Conservation (phyloP, 225 moss, liverwort and hornwort species). For the Pseudisothecium myosuroides region DNA sequence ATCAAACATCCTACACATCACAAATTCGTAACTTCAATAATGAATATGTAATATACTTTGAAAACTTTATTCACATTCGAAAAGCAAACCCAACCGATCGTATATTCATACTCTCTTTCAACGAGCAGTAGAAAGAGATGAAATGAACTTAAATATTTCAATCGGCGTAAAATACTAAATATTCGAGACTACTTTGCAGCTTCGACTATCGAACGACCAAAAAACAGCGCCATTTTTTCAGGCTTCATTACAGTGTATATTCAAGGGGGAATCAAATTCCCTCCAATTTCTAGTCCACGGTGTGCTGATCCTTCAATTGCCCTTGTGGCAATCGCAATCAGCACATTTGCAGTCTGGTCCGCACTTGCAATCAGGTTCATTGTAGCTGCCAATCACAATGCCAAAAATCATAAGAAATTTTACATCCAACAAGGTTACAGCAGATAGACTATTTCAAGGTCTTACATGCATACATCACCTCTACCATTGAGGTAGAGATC, state of each 20-base stretch:
- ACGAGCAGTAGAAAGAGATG: not conserved
- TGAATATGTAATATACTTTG: not conserved
- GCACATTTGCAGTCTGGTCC: constrained; percentile 32
- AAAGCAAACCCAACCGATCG: not conserved
- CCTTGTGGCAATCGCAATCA: constrained; percentile 31
- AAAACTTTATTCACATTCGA: not conserved
- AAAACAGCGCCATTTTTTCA: not conserved
- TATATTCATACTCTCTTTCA: not conserved
- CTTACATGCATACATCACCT: no score
- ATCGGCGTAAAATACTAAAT: not conserved
- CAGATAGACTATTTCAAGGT: not conserved
- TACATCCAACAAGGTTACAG: not conserved
- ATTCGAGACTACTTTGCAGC: not conserved
- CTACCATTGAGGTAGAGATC: not conserved
- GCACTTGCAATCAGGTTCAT: constrained; percentile 42
- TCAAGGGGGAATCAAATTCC: not conserved
- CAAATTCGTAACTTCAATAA: not conserved
- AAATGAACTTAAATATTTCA: not conserved
- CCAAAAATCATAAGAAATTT: no score
- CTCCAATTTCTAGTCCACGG: not conserved
- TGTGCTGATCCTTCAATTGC: not conserved
- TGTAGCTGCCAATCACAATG: constrained; percentile 13
- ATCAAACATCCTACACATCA: not conserved
- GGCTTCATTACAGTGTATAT: not conserved
- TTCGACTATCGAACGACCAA: not conserved